Evolutionary conservation across 1,284 basidiomycete species (phyloP), one percentile per base, ranked within the genome.

Genomic region (Ustilago bromivora): DNA sequence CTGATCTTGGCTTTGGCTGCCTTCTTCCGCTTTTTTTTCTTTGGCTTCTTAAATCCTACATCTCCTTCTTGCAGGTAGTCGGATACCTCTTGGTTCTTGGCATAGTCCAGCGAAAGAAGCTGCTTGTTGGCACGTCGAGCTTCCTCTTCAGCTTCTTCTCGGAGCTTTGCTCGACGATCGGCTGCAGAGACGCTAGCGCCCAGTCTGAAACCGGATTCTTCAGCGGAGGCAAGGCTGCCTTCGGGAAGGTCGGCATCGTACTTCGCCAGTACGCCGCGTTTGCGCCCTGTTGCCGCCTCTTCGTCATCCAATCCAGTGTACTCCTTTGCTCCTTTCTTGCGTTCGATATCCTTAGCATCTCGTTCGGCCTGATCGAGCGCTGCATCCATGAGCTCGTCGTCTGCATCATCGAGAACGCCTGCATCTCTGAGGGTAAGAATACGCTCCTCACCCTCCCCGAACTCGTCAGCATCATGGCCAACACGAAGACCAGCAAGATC

Each of bases 271-370:
- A 99, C 89, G n/a, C 92, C 90, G 13, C 91, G 90, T 85, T 93
- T 94, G 88, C 92, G 89, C 23, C 93, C 94, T 49, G 82, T 90
- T 3, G 46, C 17, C 4, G 63, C 72, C 83, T 98, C 96, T 3
- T 97, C 95, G 81, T 99, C 96, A 83, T 99, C 96, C 84, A 95
- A 95, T 28, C 96, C 96, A 0, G 94, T 96, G 84, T 99, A 99
- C 82, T 93, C 91, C 52, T 91, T 90, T 53, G 91, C 92, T 88
- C 96, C 97, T 61, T 93, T 92, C 87, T 97, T 97, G 46, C 94
- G 88, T 63, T 95, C 93, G 56, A 91, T 89, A 63, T 91, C 93
- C 88, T 92, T 92, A 85, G 92, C 91, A 28, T 90, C 90, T 11
- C 90, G 90, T 81, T 95, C 94, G 55, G 90, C 90, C 85, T 97